phyloP scores from a whole-genome alignment of 306 rosid genomes.

The Cucurbita pepo region DNA sequence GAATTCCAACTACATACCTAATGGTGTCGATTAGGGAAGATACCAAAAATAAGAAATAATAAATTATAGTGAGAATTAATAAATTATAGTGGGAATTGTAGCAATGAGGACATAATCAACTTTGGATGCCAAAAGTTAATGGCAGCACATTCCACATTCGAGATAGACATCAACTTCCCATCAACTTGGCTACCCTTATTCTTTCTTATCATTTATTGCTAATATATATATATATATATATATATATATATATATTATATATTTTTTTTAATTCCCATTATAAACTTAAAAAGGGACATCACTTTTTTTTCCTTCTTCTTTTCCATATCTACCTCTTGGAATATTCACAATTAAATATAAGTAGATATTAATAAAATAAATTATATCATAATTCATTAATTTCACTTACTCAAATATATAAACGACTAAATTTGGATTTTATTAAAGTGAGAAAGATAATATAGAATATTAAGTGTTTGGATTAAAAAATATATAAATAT shows the following conservation, averaged over 20 bases:
- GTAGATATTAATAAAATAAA: too few species aligned
- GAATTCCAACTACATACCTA: too few species aligned
- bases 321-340: background rate
- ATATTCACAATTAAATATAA: background rate
- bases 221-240: background rate
- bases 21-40: too few species aligned
- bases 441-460: background rate
- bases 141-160: background rate
- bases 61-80: background rate
- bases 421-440: too few species aligned
- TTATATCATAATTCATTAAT: too few species aligned
- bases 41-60: too few species aligned
- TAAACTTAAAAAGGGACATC: background rate
- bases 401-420: too few species aligned
- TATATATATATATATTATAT: background rate
- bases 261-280: background rate
- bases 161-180: background rate
- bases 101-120: constrained; percentile 1
- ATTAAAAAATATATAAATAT: too few species aligned
- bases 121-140: background rate
- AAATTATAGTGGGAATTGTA: background rate
- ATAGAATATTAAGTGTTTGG: too few species aligned
- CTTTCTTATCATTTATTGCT: background rate
- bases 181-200: background rate
- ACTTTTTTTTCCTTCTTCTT: background rate